Evolutionary conservation across 495 filamentous ascomycete genomes (phyloP), one percentile per base, ranked within the genome.

Genomic region (Elaphomyces granulatus): DNA sequence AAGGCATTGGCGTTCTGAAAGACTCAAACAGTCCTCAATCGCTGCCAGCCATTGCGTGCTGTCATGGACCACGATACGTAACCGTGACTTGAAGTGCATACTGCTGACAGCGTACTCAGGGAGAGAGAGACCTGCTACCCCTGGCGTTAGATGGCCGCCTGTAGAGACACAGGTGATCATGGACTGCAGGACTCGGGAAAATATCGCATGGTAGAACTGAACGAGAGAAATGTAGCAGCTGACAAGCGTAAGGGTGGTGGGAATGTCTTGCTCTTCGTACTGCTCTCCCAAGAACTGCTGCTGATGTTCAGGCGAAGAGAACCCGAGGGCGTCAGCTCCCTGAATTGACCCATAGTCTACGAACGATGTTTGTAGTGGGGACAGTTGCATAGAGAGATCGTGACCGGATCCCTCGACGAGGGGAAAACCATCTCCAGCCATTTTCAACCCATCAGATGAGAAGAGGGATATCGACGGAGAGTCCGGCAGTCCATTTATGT

Each of bases 161-260:
- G 12, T 28, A 6, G 23, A 28, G 6, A 28, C 23, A 3, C 16
- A n/a, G n/a, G 23, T 34, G 34, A 43, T 32, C 15, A 43, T 26
- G 21, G 36, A 34, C 15, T 43, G 34, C 12, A 43, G 20, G 17
- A 43, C 16, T 15, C 37, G 37, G 12, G 41, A 30, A 15, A 43
- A 36, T 8, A 43, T 43, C 8, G 37, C 32, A 16, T 43, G 35
- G 16, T 43, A 43, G 17, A 23, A 33, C 2, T 36, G 34, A 20
- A 33, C 15, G 14, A 43, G 28, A 34, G 34, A 43, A 19, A 30
- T 43, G 20, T 43, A 43, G 36, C 41, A 38, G 41, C 37, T 43
- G 34, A 43, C 32, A 16, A 35, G 31, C 17, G 41, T 36, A n/a
- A 43, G 33, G 12, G 23, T 12, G 12, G 23, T 28, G 23, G 23